Base-by-base conservation (phyloP, 2,329 filamentous ascomycete genomes). In the Cladosporium sp. region DNA sequence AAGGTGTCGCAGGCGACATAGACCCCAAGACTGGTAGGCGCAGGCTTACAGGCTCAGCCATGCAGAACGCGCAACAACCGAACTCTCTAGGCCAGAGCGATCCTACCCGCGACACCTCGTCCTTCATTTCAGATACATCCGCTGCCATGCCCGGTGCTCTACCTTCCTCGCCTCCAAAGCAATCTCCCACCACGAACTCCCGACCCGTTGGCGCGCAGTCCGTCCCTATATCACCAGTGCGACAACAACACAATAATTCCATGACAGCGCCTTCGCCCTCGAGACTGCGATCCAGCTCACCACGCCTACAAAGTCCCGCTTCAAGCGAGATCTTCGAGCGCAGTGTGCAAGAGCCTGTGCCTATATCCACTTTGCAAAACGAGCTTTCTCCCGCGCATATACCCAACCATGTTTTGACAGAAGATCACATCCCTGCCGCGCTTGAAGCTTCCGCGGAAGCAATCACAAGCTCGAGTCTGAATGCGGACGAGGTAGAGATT, bases 401-500 rank as follows among this genome's bases (percentile, higher is more conserved):
- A 67, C 94, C 94, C 3, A 89, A 91, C 8, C 94, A 98, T 75
- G 96, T 98, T 72, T 88, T 93, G 72, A 97, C 92, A 8, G 94
- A 98, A 77, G 93, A 98, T 79, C 87, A 93, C 76, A 97, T 98
- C 70, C 94, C 94, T 8, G 87, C 94, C 0, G 93, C 96, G 14
- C 84, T 98, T 57, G 92, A 97, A 76, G 94, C 94, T 60, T 94
- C 92, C 2, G 96, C 93, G 49, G 88, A 93, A 72, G 93, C 93
- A 65, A 97, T 98, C 73, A 97, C 94, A 14, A 92, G 97, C 78
- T 83, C 88, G 70, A 88, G 89, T 65, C 84, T 97, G 59, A 90
- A 95, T 76, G 92, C 93, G 5, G 93, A 97, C 76, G 87, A 89
- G 26, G 93, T 98, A 63, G 93, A 97, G 80, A 97, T 98, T 75